These are phyloP conservation scores for Pachyrhizus erosus DNA, from an alignment of 306 rosid genomes.

Conservation along the genomic window DNA sequence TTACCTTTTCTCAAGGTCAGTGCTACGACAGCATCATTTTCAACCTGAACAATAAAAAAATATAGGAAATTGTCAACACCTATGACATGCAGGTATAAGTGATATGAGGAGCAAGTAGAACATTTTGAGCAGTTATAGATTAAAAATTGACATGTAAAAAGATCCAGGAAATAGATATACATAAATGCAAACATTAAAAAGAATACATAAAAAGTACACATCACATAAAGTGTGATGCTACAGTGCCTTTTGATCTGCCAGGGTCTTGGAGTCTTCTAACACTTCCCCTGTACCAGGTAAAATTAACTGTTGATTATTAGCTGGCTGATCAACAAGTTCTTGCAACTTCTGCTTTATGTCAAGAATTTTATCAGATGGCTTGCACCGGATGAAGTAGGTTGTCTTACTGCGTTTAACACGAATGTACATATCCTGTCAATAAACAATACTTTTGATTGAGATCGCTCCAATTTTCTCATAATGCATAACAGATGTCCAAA, in stretches of 20 bases:
- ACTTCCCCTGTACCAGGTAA: conserved; percentile 70
- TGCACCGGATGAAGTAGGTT: conserved; percentile 91
- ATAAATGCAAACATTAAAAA: conserved; percentile 1
- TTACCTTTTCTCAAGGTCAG: conserved; percentile 85
- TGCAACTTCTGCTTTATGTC: conserved; percentile 84
- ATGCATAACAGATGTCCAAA: conserved; percentile 20
- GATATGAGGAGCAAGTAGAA: background rate
- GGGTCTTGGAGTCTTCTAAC: conserved; percentile 78
- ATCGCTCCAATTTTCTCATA: conserved; percentile 3
- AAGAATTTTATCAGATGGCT: conserved; percentile 80
- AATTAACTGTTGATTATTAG: conserved; percentile 69
- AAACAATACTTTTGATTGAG: conserved; percentile 24
- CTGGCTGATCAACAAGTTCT: conserved; percentile 68
- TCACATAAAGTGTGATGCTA: background rate
- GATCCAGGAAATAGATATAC: background rate
- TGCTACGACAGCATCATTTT: conserved; percentile 86
- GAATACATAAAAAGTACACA: background rate
- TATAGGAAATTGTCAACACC: conserved; percentile 7
- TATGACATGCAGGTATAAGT: background rate
- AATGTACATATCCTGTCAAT: conserved; percentile 80
- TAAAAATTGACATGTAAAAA: background rate
- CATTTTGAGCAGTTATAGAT: background rate
- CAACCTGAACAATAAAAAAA: conserved; percentile 63
- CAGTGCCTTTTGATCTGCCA: conserved; percentile 88
- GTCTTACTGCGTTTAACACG: conserved; percentile 85